Conservation (phyloP, 2,329 filamentous ascomycete species). For the Claviceps digitariae region DNA sequence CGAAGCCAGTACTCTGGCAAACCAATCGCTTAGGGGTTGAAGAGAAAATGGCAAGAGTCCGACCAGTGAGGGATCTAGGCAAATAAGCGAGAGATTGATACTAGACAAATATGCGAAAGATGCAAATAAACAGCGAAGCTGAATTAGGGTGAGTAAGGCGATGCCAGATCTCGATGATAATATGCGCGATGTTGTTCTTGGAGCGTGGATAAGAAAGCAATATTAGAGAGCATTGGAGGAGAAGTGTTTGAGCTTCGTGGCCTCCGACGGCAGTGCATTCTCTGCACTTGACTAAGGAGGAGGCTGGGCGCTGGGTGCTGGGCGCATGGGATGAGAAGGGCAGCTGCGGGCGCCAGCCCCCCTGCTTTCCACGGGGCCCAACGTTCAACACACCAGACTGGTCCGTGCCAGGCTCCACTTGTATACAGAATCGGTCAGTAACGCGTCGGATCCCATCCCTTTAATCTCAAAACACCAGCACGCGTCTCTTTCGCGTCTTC, state of each 20-base stretch:
- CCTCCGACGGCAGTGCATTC: conserved; percentile 7
- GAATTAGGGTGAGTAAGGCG: conserved; percentile 1
- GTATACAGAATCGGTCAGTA: neutral
- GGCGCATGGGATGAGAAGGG: neutral
- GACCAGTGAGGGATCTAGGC: neutral
- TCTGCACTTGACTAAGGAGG: conserved; percentile 3
- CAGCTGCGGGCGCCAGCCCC: conserved; percentile 10
- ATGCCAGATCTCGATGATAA: neutral
- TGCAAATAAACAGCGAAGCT: neutral
- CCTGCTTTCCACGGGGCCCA: neutral
- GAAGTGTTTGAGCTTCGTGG: conserved; percentile 9
- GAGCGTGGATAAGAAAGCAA: conserved; percentile 1
- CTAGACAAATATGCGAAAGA: conserved; percentile 3
- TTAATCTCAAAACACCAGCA: neutral
- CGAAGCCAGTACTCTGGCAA: conserved; percentile 6
- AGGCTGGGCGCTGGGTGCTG: conserved; percentile 9
- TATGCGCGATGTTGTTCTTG: neutral
- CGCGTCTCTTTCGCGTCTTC: conserved; percentile 1
- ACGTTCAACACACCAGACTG: too few species aligned
- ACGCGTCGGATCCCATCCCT: neutral
- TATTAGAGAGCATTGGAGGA: conserved; percentile 8
- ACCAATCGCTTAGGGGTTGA: conserved; percentile 1
- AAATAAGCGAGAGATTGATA: neutral
- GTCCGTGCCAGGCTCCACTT: neutral
- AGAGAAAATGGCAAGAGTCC: neutral